Base-by-base conservation (phyloP, 2,329 filamentous ascomycete species). In the Aspergillus ibericus region DNA sequence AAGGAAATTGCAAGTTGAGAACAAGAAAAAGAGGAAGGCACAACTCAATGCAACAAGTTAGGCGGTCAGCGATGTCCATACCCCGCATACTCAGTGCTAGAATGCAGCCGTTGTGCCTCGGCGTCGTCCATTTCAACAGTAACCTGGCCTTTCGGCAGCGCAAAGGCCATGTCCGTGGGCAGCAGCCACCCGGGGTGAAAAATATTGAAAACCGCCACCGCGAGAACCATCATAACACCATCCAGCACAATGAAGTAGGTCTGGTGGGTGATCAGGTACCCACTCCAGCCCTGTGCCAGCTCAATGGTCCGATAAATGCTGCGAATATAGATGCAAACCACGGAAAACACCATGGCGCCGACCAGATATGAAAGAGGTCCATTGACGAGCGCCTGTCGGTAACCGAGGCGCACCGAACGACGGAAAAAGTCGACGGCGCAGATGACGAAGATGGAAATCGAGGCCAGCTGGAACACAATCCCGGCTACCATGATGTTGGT, bases 401-500 rank as follows among this genome's bases (percentile, higher is more conserved):
- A 54, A 12, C 34, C 57, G 16, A 52, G 54, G 6, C 55, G 50
- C 32, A 56, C 13, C 1, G 69, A 63, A 25, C 75, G 70, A 25
- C 69, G 63, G 9, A 82, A 66, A 65, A 82, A 83, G 46, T 66
- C 63, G n/a, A 42, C 68, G 9, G 82, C 76, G 29, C 81, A 66
- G 63, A 64, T 59, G 47, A 75, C 76, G 67, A 85, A 85, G 56
- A 80, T 51, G 36, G 77, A 70, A 54, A 85, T 77, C 7, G 80
- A 78, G 42, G 75, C 74, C 38, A 85, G 80, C 64, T 86, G 83
- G 38, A 85, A 75, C 13, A 78, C 72, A 6, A 86, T 78, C n/a
- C 83, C 83, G 2, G 77, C 78, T 44, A 81, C 73, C 58, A 78
- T 75, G 56, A 81, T 68, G 59, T 79, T 63, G 46, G 79, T 76